A percentile compares a stretch with the other conserved stretches of the same genome.
Evolutionary conservation across 345 rosid species (phyloP).

Genomic region (Gynandropsis gynandra): DNA sequence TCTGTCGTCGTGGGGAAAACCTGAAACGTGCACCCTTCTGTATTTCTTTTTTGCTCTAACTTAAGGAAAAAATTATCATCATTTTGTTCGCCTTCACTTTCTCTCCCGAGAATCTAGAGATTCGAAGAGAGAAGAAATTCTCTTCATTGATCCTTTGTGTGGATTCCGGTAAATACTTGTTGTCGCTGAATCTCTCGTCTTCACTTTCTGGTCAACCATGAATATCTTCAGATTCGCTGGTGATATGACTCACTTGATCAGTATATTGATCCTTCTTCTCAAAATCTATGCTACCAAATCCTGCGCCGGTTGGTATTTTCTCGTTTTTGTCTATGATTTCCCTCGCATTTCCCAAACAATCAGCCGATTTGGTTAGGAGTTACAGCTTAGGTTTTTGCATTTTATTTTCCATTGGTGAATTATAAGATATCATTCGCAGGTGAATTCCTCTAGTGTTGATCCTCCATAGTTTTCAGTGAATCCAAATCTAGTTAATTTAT

Average conservation of each 20-base stretch:
- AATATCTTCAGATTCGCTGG: slow-evolving; percentile 92
- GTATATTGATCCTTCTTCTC: slow-evolving; percentile 85
- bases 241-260: slow-evolving; percentile 88
- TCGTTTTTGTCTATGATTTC: neutral
- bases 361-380: no score
- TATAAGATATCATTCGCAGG: no score
- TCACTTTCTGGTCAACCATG: slow-evolving; percentile 42
- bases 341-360: no score
- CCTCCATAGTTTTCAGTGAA: neutral
- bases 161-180: slow-evolving; percentile 11
- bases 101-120: slow-evolving; percentile 9
- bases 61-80: no score
- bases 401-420: no score
- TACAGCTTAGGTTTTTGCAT: no score
- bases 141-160: neutral
- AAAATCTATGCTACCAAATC: slow-evolving; percentile 95
- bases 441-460: no score
- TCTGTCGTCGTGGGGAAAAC: slow-evolving; percentile 11
- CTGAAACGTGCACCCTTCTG: slow-evolving; percentile 19
- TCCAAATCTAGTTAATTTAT: slow-evolving; percentile 9
- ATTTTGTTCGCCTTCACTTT: neutral
- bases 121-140: slow-evolving; percentile 20
- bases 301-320: slow-evolving; percentile 55
- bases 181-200: slow-evolving; percentile 4
- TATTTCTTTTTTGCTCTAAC: neutral